Base-by-base conservation (phyloP, 2,329 filamentous ascomycete genomes). In the Penicillium crustosum region DNA sequence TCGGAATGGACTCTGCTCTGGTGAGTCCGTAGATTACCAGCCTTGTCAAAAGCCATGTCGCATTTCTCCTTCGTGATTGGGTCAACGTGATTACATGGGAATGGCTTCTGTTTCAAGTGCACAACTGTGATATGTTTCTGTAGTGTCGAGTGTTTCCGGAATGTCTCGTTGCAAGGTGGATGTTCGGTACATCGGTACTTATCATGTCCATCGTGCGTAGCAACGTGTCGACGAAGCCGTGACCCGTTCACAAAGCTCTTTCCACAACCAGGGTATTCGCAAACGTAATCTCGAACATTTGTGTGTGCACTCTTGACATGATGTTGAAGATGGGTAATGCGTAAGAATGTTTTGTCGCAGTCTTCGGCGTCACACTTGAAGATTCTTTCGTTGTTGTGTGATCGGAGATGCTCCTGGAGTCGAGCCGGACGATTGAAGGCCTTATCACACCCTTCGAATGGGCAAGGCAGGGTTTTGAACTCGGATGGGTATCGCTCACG, bases 381-480 rank as follows among this genome's bases (percentile, higher is more conserved):
- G 0, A 91, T 87, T 1, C 93, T 86, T 66, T 93, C 90, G 65
- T 93, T 91, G 53, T 86, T 93, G 73, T 97, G 93, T 1, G 89
- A 92, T 62, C 91, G 84, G 25, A 93, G 77, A 69, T 97, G 93
- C 58, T 90, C 87, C 59, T 88, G 82, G 4, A 97, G 82, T 29
- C 91, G 86, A 35, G 89, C 89, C 0, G 91, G 92, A 3, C 93
- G 87, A 73, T 96, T 96, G 80, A 94, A 97, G 7, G 88, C 86
- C 77, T 95, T 95, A 57, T 79, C 77, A 71, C 93, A 97, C 62
- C 82, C 84, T 12, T 87, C 83, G 72, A 86, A 88, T 0, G 88
- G 86, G 76, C 93, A 97, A 54, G 80, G 78, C 62, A 92, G 87
- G 6, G 86, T 92, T 79, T 95, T 96, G 58, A 86, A 81, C 70